Evolutionary conservation across 352 stramenopile species (phyloP).

Genomic region (Pythium aristosporum): DNA sequence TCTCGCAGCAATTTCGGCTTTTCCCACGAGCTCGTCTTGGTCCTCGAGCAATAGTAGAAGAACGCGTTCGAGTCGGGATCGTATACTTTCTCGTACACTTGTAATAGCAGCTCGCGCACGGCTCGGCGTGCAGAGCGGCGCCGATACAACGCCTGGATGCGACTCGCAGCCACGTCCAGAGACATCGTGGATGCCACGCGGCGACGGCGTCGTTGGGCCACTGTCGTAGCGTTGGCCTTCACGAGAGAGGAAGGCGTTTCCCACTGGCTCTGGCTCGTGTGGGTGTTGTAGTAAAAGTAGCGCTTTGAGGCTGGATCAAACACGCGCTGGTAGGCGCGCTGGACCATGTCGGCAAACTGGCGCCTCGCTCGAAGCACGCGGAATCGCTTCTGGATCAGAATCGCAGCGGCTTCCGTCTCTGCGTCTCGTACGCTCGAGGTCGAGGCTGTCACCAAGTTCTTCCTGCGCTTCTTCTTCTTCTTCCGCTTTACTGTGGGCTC

Average conservation of each 20-base stretch:
- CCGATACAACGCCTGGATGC: constrained; percentile 30
- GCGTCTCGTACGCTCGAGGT: background rate
- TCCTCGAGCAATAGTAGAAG: constrained; percentile 37
- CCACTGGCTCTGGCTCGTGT: constrained; percentile 38
- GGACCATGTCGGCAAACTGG: constrained; percentile 29
- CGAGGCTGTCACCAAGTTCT: background rate
- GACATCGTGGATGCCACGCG: constrained; percentile 1
- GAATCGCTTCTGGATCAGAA: constrained; percentile 33
- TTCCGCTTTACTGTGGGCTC: background rate
- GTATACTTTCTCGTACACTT: constrained; percentile 38
- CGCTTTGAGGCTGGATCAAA: constrained; percentile 33
- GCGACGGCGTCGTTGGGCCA: background rate
- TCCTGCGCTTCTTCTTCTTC: constrained; percentile 5
- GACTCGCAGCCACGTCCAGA: constrained; percentile 15
- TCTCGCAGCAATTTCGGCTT: constrained; percentile 29
- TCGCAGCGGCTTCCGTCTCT: constrained; percentile 8
- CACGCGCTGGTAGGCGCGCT: constrained; percentile 31
- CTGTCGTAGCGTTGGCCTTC: background rate
- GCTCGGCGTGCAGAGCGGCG: constrained; percentile 20
- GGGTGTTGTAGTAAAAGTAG: constrained; percentile 53
- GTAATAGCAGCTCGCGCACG: constrained; percentile 23
- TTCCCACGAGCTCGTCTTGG: constrained; percentile 32
- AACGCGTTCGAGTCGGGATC: constrained; percentile 30
- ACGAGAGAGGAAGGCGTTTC: constrained; percentile 26
- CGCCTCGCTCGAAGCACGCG: constrained; percentile 29